Evolutionary conservation across 768 basidiomycete species (phyloP).

Genomic region (Tulasnella sp.): DNA sequence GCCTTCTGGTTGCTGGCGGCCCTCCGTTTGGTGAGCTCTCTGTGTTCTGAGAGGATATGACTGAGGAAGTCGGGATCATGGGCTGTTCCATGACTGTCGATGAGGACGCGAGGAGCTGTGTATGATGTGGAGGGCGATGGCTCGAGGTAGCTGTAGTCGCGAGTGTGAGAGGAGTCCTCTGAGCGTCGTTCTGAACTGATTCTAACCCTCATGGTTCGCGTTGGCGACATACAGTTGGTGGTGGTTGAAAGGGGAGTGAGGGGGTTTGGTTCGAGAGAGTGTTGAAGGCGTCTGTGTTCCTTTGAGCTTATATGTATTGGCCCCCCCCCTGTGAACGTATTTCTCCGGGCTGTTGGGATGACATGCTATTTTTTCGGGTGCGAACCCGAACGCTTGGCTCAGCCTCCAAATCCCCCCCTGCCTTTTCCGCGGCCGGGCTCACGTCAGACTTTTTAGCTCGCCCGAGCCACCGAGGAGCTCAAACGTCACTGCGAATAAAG

Average conservation of each 20-base stretch:
- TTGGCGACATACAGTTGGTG: neutral
- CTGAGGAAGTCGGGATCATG: slow-evolving; percentile 13
- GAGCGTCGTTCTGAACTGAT: slow-evolving; percentile 2
- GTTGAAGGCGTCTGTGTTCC: too few relatives aligned
- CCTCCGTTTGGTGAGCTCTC: neutral
- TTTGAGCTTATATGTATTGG: neutral
- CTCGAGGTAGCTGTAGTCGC: slow-evolving; percentile 1
- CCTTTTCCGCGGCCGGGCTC: neutral
- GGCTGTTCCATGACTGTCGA: slow-evolving; percentile 5
- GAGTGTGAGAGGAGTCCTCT: neutral
- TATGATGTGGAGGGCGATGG: slow-evolving; percentile 1
- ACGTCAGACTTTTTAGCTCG: neutral
- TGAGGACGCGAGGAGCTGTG: neutral
- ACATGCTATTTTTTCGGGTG: slow-evolving; percentile 3
- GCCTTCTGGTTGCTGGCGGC: neutral
- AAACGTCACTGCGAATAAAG: too few relatives aligned
- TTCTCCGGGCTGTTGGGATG: neutral
- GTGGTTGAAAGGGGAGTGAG: neutral
- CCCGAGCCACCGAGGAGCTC: too few relatives aligned
- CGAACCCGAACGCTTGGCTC: slow-evolving; percentile 1
- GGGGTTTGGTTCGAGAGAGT: too few relatives aligned
- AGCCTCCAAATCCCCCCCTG: neutral
- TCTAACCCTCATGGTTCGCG: neutral
- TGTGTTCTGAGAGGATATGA: slow-evolving; percentile 5
- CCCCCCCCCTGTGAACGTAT: neutral